Evolutionary conservation across 257 asterid species (phyloP), one percentile per base, ranked within the genome.

Genomic region (Nicotiana knightiana): DNA sequence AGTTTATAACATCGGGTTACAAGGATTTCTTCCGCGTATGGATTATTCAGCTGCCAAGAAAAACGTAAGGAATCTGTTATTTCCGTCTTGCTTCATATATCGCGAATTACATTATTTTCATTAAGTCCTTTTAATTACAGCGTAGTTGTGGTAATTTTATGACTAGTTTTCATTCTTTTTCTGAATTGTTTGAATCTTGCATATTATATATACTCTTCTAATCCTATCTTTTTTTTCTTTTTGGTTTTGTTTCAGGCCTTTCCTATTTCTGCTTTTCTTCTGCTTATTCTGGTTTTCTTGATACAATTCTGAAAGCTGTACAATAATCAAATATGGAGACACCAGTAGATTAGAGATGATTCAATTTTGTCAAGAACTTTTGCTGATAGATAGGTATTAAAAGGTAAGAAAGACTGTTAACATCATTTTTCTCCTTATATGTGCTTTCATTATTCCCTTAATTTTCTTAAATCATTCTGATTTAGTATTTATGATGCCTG

Each of bases 1-100:
- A 1, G 99, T 93, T 65, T 96, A 96, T 82, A 84, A 89, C 82
- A 79, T 92, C 26, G 97, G 97, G 26, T 77, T 94, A 37, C 93
- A 88, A 80, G 94, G 92, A 6, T 84, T 57, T 87, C 87, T 91
- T 68, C 97, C 97, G 0, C 90, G 86, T 6, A 93, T 92, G 87
- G 91, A 90, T 58, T 92, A 91, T 83, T 92, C 97, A 10, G 81
- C 86, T 88, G 90, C 97, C 1, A 17, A 4, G 67, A 85, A 68
- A 78, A 86, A 83, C 53, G 97, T 92, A 84, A 88, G 98, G 11
- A 65, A 53, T 26, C 11, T 46, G 63, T 48, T 17, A 37, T 39
- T 39, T 75, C 51, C 0, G 0, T 43, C 77, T 68, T 57, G 64
- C 26, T 70, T 35, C 9, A 58, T n/a, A 51, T 12, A 24, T 24